Conservation (phyloP, 768 basidiomycete species). For the Guyanaporus albipodus region DNA sequence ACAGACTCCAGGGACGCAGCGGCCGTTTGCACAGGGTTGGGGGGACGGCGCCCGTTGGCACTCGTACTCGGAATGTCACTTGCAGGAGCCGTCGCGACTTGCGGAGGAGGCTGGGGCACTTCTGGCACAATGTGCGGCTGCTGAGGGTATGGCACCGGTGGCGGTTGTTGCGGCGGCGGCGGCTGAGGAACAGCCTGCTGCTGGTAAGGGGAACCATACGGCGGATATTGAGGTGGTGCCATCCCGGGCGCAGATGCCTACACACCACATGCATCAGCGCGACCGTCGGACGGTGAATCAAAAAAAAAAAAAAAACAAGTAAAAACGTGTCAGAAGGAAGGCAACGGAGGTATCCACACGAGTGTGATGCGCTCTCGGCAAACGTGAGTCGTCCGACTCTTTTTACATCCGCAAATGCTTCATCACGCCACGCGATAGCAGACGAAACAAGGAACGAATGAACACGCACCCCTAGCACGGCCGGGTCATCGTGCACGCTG, state of each 20-base stretch:
- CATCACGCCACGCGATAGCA: slow-evolving; percentile 28
- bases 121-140: slow-evolving; percentile 26
- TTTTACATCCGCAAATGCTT: slow-evolving; percentile 46
- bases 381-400: slow-evolving; percentile 31
- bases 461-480: slow-evolving; percentile 71
- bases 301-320: too few species aligned
- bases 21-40: slow-evolving; percentile 62
- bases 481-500: slow-evolving; percentile 80
- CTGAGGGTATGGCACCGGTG: slow-evolving; percentile 27
- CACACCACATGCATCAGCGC: slow-evolving; percentile 14
- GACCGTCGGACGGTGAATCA: not conserved
- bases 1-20: slow-evolving; percentile 73
- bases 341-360: slow-evolving; percentile 57
- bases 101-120: slow-evolving; percentile 22
- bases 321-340: slow-evolving; percentile 52
- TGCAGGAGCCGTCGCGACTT: slow-evolving; percentile 16
- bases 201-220: slow-evolving; percentile 30
- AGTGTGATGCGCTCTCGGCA: slow-evolving; percentile 44
- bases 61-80: slow-evolving; percentile 25
- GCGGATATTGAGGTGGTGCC: slow-evolving; percentile 27
- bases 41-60: slow-evolving; percentile 30
- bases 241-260: slow-evolving; percentile 50
- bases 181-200: slow-evolving; percentile 31
- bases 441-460: slow-evolving; percentile 2
- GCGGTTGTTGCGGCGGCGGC: slow-evolving; percentile 29